Percentiles rank a stretch among this genome's conserved stretches.
phyloP scores from a whole-genome alignment of 352 stramenopile genomes.

The Phytophthora podocarpi region DNA sequence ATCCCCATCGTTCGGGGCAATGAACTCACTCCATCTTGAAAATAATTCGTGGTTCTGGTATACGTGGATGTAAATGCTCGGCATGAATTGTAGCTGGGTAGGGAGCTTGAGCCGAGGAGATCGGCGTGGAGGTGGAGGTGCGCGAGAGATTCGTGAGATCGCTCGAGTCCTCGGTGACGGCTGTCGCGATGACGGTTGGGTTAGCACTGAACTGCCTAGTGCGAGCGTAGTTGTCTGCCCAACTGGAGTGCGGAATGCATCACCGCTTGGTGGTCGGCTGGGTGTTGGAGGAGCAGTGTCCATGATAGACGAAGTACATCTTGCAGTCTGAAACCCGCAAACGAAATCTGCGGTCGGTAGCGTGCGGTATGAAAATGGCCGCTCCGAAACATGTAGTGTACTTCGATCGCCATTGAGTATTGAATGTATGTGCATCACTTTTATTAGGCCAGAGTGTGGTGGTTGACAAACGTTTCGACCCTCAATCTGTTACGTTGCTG shows the following conservation, averaged over 20 bases:
- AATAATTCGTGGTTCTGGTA: constrained; percentile 1
- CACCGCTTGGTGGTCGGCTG: neutral
- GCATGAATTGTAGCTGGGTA: neutral
- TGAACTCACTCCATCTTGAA: neutral
- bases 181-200: neutral
- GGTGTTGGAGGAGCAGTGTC: neutral
- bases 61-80: neutral
- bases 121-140: too few species aligned
- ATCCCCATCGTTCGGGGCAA: neutral
- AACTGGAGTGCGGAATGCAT: neutral
- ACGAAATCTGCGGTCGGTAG: neutral
- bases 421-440: too few species aligned
- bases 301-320: neutral
- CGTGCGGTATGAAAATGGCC: too few species aligned
- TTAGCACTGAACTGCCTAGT: neutral
- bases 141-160: neutral
- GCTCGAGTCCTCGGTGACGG: too few species aligned
- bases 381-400: too few species aligned
- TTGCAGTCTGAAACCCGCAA: too few species aligned
- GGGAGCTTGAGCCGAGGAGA: neutral
- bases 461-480: neutral
- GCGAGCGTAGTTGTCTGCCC: neutral
- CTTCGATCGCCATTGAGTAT: too few species aligned
- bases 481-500: neutral
- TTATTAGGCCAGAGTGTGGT: too few species aligned